These are phyloP conservation scores for Rhizopogon salebrosus DNA, from an alignment of 768 basidiomycete species.

Conservation along the genomic window DNA sequence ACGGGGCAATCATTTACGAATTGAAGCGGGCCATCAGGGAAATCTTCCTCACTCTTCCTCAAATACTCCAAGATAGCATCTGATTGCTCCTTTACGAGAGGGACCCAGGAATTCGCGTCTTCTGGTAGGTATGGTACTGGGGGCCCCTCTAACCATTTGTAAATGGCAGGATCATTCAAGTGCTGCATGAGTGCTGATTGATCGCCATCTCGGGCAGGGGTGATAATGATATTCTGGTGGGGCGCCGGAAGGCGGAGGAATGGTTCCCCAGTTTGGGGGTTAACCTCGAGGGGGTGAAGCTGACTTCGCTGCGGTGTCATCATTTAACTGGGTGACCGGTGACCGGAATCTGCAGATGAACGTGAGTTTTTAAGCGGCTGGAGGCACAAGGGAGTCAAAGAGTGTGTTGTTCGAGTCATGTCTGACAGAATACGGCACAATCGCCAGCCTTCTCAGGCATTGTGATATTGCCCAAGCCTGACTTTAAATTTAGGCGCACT, in stretches of 20 bases:
- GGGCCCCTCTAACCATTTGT: slow-evolving; percentile 38
- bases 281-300: slow-evolving; percentile 35
- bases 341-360: background rate
- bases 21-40: slow-evolving; percentile 22
- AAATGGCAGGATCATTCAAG: slow-evolving; percentile 48
- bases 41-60: slow-evolving; percentile 10
- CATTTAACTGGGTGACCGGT: background rate
- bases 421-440: no score
- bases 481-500: no score
- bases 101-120: slow-evolving; percentile 35
- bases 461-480: no score
- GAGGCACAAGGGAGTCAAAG: background rate
- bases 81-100: slow-evolving; percentile 13
- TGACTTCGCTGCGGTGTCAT: slow-evolving; percentile 9
- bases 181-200: slow-evolving; percentile 28
- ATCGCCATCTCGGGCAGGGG: slow-evolving; percentile 49
- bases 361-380: background rate
- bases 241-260: slow-evolving; percentile 51
- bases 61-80: slow-evolving; percentile 17
- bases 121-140: slow-evolving; percentile 49
- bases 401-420: background rate
- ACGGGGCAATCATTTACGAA: slow-evolving; percentile 45
- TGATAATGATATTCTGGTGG: slow-evolving; percentile 50
- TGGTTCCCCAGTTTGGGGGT: slow-evolving; percentile 41
- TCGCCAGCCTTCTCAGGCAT: no score